Evolutionary conservation across 2,329 filamentous ascomycete genomes (phyloP).

Genomic region (Dryadomyces quercus-mongolicae): DNA sequence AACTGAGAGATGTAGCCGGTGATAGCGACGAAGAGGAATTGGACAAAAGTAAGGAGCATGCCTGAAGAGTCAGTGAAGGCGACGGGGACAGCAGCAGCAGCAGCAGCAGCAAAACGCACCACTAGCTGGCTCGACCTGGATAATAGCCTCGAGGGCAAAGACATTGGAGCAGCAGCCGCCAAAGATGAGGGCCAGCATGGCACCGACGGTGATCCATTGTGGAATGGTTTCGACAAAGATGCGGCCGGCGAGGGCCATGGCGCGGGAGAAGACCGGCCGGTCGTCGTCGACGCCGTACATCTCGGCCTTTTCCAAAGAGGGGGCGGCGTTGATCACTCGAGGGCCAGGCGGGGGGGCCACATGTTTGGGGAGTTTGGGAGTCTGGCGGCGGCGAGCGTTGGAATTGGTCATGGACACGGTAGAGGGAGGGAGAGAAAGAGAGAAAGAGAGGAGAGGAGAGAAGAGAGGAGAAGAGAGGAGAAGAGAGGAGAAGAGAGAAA

Average conservation of each 20-base stretch:
- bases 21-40: constrained; percentile 72
- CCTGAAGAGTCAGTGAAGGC: constrained; percentile 35
- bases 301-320: constrained; percentile 40
- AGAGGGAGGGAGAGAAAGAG: not conserved
- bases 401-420: constrained; percentile 25
- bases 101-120: constrained; percentile 34
- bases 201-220: constrained; percentile 48
- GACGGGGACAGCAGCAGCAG: no score
- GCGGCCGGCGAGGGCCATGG: constrained; percentile 37
- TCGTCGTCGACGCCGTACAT: constrained; percentile 43
- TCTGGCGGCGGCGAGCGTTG: constrained; percentile 30
- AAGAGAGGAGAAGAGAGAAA: not conserved
- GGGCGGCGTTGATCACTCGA: constrained; percentile 42
- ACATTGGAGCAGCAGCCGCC: constrained; percentile 62
- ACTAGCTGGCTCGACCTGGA: constrained; percentile 81
- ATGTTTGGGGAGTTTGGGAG: constrained; percentile 29
- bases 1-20: constrained; percentile 68
- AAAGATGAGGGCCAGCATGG: constrained; percentile 79
- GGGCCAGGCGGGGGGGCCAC: constrained; percentile 23
- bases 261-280: constrained; percentile 34
- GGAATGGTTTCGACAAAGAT: constrained; percentile 47
- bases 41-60: constrained; percentile 77
- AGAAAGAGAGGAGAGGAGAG: not conserved
- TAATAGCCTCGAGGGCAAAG: constrained; percentile 89
- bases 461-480: not conserved